Percentiles rank a stretch among this genome's conserved stretches.
Evolutionary conservation across 192 early-diverging fungal genomes (phyloP).

Genomic region (Lunasporangiospora selenospora): DNA sequence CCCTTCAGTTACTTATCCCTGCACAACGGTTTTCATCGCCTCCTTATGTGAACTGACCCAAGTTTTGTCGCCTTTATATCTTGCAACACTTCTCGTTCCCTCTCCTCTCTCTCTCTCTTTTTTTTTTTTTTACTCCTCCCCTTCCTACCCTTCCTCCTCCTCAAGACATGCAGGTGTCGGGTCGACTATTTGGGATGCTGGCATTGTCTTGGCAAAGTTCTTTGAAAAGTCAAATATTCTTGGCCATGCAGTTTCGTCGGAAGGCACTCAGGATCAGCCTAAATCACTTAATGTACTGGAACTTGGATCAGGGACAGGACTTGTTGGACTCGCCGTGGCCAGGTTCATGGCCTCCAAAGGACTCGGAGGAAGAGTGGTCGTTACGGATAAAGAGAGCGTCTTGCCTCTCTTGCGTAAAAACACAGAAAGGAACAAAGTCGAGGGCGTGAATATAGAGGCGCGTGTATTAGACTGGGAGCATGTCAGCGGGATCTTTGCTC

Average conservation of each 20-base stretch:
- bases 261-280: background rate
- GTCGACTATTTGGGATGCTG: constrained; percentile 47
- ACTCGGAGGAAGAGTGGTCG: constrained; percentile 19
- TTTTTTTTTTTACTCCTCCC: background rate
- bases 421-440: constrained; percentile 19
- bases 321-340: constrained; percentile 60
- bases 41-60: background rate
- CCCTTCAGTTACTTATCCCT: too few species aligned
- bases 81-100: background rate
- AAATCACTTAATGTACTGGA: constrained; percentile 47
- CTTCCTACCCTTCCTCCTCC: background rate
- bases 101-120: background rate
- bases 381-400: constrained; percentile 57
- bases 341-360: constrained; percentile 13
- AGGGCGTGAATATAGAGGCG: constrained; percentile 7
- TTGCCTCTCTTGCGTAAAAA: constrained; percentile 53
- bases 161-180: constrained; percentile 41
- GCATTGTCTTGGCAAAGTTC: constrained; percentile 38
- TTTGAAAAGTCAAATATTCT: constrained; percentile 11
- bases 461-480: constrained; percentile 39
- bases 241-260: background rate
- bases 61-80: background rate
- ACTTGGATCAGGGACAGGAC: constrained; percentile 65
- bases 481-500: constrained; percentile 13
- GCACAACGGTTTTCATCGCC: background rate